Conservation (phyloP, 163 green algal species). For the Scenedesmus sp. region DNA sequence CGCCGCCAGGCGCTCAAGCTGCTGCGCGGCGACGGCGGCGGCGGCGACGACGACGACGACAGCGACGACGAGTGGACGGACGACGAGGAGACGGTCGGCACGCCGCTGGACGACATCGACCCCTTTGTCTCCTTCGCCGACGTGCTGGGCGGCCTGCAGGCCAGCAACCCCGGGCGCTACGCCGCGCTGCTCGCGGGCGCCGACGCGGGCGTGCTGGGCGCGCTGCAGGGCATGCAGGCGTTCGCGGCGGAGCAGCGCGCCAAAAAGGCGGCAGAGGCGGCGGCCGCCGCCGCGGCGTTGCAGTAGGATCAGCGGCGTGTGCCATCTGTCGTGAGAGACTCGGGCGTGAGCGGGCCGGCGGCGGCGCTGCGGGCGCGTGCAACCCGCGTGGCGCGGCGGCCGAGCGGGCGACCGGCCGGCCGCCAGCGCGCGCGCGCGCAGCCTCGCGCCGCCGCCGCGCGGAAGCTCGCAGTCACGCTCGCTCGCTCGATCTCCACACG, state of each 20-base stretch:
- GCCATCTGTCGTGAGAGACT: neutral
- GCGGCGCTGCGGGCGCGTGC: no score
- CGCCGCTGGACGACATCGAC: conserved; percentile 75
- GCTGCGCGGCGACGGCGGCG: conserved; percentile 28
- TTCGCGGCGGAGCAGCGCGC: conserved; percentile 48
- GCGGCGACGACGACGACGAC: conserved; percentile 40
- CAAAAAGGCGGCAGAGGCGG: conserved; percentile 40
- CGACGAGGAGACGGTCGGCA: conserved; percentile 67
- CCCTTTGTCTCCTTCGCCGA: conserved; percentile 76
- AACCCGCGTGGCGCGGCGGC: no score
- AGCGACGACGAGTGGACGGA: conserved; percentile 59
- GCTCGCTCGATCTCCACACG: no score
- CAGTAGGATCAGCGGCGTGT: neutral
- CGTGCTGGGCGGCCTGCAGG: conserved; percentile 64
- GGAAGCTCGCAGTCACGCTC: no score
- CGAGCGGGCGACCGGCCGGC: no score
- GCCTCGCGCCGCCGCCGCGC: no score
- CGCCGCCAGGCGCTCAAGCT: conserved; percentile 49
- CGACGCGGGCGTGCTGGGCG: conserved; percentile 49
- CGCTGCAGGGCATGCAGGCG: conserved; percentile 57
- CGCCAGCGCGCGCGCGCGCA: no score
- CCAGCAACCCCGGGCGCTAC: conserved; percentile 43
- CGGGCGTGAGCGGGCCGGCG: neutral
- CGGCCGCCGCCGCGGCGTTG: neutral
- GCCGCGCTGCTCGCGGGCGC: conserved; percentile 49